A percentile compares a stretch with the other conserved stretches of the same genome.
Evolutionary conservation across 176 grass and related monocot species (phyloP).

Genomic region (Alopecurus myosuroides): DNA sequence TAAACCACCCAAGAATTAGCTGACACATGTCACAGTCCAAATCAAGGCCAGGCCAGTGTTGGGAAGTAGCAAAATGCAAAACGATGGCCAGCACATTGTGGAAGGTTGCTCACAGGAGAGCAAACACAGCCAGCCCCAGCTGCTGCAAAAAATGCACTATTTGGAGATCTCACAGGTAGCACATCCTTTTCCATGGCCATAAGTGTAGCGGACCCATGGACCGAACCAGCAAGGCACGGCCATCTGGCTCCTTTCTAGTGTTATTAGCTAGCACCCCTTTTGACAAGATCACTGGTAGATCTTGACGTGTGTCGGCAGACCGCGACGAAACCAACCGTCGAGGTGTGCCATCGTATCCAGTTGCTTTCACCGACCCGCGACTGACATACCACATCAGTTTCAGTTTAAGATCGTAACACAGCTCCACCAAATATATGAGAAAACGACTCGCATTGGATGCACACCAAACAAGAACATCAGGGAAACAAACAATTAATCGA

Average conservation of each 20-base stretch:
- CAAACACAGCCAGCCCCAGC: conserved; percentile 15
- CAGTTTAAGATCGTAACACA: background rate
- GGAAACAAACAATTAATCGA: conserved; percentile 12
- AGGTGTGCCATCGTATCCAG: conserved; percentile 4
- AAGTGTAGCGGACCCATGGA: background rate
- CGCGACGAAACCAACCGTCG: conserved; percentile 5
- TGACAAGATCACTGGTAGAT: conserved; percentile 38
- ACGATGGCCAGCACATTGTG: conserved; percentile 3
- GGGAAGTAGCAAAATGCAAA: conserved; percentile 12
- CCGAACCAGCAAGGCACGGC: background rate
- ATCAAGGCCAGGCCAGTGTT: conserved; percentile 5
- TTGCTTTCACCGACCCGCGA: conserved; percentile 18
- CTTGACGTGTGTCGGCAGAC: conserved; percentile 31
- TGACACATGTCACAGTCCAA: background rate
- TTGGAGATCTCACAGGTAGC: conserved; percentile 33
- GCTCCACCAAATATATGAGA: background rate
- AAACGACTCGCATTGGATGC: conserved; percentile 1
- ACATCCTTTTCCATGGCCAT: conserved; percentile 28
- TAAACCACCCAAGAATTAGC: background rate
- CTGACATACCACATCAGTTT: background rate
- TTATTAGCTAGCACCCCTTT: background rate
- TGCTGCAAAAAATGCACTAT: background rate
- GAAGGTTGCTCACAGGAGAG: background rate
- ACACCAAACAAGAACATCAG: background rate
- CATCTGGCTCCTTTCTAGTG: conserved; percentile 3